Base-by-base conservation (phyloP, 2,329 filamentous ascomycete genomes). In the Paecilomyces niveus region DNA sequence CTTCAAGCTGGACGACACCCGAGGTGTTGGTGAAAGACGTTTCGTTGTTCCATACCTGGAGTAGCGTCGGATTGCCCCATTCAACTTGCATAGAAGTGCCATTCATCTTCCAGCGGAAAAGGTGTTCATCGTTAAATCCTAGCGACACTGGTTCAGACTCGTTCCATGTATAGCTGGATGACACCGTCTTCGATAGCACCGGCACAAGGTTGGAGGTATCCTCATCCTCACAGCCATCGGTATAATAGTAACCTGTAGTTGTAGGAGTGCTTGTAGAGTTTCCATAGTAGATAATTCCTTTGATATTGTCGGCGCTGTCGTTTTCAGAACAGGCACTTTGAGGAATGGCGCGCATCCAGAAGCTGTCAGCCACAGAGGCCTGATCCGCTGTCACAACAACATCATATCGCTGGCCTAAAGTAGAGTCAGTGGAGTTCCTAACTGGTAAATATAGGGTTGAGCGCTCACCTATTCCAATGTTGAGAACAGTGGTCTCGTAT, bases 211-310 rank as follows among this genome's bases (percentile, higher is more conserved):
- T 57, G 18, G 59, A 51, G 49, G 68, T 61, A 53, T 64, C 66
- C 45, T 72, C 68, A 53, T 72, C 67, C 21, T 68, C 52, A 55
- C 67, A 70, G 21, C 53, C 54, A 35, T 68, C 66, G 4, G 62
- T 55, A 24, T 63, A 68, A 31, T 55, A 52, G 31, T 58, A 68
- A 11, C 60, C 32, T 0, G 33, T 61, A 13, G 68, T 70, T 1
- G 59, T 62, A 5, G 68, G 65, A 5, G 57, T 57, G 1, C 49
- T 53, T 24, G 60, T 60, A 1, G 53, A 54, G 32, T 60, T 56
- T 5, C 58, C 59, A 54, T 79, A 80, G 59, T 75, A 75, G 3
- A 85, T 63, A 50, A 85, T 80, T 1, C 80, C 82, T 54, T 69
- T 76, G 63, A 83, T 80, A 61, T 80, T 76, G 53, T 75, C 68